These are phyloP conservation scores for Wallacemonas sp. DNA, from an alignment of 208 protist species.

Conservation along the genomic window DNA sequence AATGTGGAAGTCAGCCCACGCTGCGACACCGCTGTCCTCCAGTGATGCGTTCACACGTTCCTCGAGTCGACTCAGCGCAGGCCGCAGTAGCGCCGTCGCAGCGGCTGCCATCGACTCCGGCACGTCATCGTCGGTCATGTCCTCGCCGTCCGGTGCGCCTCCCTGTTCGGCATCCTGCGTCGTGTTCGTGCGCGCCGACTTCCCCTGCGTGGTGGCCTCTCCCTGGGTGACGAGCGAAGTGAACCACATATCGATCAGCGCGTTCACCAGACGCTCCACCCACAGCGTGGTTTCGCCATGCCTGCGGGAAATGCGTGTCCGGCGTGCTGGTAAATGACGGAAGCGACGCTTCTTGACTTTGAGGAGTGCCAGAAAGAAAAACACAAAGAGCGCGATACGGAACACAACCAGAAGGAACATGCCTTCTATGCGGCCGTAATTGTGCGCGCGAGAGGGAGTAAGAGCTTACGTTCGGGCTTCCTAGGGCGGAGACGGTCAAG, in stretches of 20 bases:
- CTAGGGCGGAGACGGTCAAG: too few relatives aligned
- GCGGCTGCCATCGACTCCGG: slow-evolving; percentile 3
- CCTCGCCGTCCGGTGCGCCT: neutral
- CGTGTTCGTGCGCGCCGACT: neutral
- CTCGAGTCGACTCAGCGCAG: slow-evolving; percentile 40
- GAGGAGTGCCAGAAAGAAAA: slow-evolving; percentile 36
- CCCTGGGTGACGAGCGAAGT: slow-evolving; percentile 24
- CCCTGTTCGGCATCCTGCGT: neutral
- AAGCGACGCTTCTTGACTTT: slow-evolving; percentile 63
- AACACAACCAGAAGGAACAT: slow-evolving; percentile 5
- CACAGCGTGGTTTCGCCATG: slow-evolving; percentile 72
- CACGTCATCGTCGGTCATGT: neutral
- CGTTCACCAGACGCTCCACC: slow-evolving; percentile 67
- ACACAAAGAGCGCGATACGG: slow-evolving; percentile 28
- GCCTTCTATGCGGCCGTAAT: too few relatives aligned
- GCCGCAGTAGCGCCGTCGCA: slow-evolving; percentile 11
- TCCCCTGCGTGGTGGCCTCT: neutral
- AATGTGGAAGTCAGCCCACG: slow-evolving; percentile 61
- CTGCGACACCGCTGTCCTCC: slow-evolving; percentile 79
- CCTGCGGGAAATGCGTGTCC: slow-evolving; percentile 75
- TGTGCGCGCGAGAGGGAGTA: too few relatives aligned
- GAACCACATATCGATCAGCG: slow-evolving; percentile 53
- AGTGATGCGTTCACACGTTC: slow-evolving; percentile 74
- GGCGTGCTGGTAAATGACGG: slow-evolving; percentile 65
- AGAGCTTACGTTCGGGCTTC: too few relatives aligned